phyloP scores from a whole-genome alignment of 2,329 filamentous ascomycete species.

The Colletotrichum sansevieriae region DNA sequence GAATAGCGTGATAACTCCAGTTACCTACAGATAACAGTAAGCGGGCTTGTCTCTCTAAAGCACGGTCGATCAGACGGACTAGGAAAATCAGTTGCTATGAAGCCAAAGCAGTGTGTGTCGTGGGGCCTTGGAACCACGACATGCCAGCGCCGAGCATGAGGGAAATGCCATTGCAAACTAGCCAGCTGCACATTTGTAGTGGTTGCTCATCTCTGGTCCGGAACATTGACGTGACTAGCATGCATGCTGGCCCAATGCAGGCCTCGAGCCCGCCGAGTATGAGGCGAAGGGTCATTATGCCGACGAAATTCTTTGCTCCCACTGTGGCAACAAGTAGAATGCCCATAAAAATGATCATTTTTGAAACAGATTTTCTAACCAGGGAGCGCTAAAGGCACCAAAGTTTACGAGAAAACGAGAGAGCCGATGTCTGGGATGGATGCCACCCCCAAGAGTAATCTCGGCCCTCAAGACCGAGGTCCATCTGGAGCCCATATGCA shows the following conservation, averaged over 20 bases:
- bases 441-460: slow-evolving; percentile 10
- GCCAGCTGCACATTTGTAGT: slow-evolving; percentile 45
- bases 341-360: neutral
- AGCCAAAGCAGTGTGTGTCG: slow-evolving; percentile 10
- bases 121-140: too few relatives aligned
- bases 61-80: neutral
- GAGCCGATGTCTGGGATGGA: slow-evolving; percentile 4
- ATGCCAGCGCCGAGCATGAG: neutral
- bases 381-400: slow-evolving; percentile 2
- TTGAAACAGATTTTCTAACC: neutral
- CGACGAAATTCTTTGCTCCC: slow-evolving; percentile 43
- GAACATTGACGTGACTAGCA: slow-evolving; percentile 51
- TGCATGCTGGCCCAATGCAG: slow-evolving; percentile 48
- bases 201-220: slow-evolving; percentile 51
- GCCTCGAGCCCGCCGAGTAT: slow-evolving; percentile 51
- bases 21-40: neutral
- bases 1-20: neutral
- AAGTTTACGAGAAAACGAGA: neutral
- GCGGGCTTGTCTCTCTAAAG: too few relatives aligned
- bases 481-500: neutral
- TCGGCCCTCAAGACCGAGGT: neutral
- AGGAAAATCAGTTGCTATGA: slow-evolving; percentile 4
- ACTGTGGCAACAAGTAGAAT: neutral
- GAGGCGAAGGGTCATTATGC: slow-evolving; percentile 49
- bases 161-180: neutral